Evolutionary conservation across 2,329 filamentous ascomycete species (phyloP), one percentile per base, ranked within the genome.

Genomic region (Aspergillus intermedius): DNA sequence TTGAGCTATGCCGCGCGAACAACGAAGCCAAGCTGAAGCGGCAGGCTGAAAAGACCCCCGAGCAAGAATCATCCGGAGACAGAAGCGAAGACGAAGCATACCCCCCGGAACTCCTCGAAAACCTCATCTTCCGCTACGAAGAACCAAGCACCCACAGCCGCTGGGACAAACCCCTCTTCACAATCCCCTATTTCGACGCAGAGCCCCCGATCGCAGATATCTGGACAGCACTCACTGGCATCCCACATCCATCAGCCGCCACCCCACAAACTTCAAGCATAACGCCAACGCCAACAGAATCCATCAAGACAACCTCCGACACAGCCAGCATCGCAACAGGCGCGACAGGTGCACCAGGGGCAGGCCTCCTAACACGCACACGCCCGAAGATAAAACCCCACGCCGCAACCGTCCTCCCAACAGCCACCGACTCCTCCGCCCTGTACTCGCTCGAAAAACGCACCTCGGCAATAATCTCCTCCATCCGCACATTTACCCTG

Each of bases 81-180:
- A n/a, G 8, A n/a, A 17, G 17, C 12, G 34, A 37, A 37, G 66
- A 69, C 53, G 64, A 69, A 56, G 60, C 56, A 2, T 83, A 84
- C 57, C 72, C 74, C 0, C 62, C 76, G 4, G 77, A 79, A 13
- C 75, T 82, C 46, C 80, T 84, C 56, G 74, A 81, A 53, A 84
- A 84, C 58, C 75, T 85, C 40, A 75, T 83, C 56, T 84, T 82
- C 66, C 74, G 82, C 50, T 84, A 83, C 61, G 82, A 85, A 67
- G 82, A 84, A 66, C 81, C 81, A n/a, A 82, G 80, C 59, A 80
- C 78, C 34, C 80, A 83, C 74, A 80, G 74, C 43, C 74, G 81
- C 45, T 85, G 81, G 81, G 81, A 85, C 62, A 80, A 80, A 43
- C 81, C 82, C 0, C 74, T 84, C 17, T 85, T 84, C 69, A 82